Evolutionary conservation across 108 stramenopile species (phyloP), one percentile per base, ranked within the genome.

Genomic region (Phaeodactylum tricornutum): DNA sequence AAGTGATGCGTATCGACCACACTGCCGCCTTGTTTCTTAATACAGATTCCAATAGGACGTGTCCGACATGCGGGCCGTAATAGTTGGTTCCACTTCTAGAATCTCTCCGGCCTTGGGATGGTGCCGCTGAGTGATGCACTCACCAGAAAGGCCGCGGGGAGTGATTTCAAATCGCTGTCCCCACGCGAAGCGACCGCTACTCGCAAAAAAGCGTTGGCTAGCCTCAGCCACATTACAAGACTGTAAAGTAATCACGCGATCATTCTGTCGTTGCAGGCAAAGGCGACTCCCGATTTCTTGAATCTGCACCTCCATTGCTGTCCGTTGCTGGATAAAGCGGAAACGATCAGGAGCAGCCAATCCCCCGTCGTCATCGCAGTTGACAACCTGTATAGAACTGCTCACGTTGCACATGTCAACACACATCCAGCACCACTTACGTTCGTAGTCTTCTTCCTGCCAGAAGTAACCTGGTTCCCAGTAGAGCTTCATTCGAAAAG

Each of bases 361-460:
- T n/a, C n/a, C n/a, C n/a, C n/a, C n/a, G n/a, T n/a, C n/a, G n/a
- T n/a, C n/a, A n/a, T 34, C 33, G 33, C 33, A 34, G 33, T 34
- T 34, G 33, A 14, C 14, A 34, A 34, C 14, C 11, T 34, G 14
- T 9, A 34, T 14, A 14, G 11, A 14, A 14, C 33, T 9, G 14
- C 33, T 14, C 9, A 14, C 33, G 33, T 14, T 34, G 33, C 33
- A 34, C 33, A 9, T 34, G 33, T 34, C 33, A n/a, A n/a, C n/a
- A 26, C 77, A 79, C 6, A 28, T 48, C 72, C 74, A 68, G 53
- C 72, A 79, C 61, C 62, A 74, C 55, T 57, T 64, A 9, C 50
- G 73, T 33, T 79, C 72, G 19, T 55, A 36, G 12, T 29, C 44
- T 47, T 64, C 68, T 21, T 74, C 72, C 65, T 79, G 77, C 77